Evolutionary conservation across 2,329 filamentous ascomycete genomes (phyloP), one percentile per base, ranked within the genome.

Genomic region (Aureobasidium sp.): DNA sequence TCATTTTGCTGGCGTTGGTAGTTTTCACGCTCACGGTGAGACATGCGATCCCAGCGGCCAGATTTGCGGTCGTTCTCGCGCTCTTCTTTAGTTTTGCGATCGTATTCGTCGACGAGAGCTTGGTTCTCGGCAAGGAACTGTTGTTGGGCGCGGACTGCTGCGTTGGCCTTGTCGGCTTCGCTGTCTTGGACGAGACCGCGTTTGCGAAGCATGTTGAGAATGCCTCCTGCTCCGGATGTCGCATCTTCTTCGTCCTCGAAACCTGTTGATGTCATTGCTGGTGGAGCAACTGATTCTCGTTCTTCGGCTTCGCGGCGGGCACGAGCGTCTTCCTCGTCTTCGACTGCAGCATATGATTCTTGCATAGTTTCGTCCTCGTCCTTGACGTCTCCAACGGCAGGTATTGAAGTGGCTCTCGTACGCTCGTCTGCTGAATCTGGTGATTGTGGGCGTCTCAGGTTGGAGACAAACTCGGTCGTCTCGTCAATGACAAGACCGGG

Each of bases 391-490:
- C 78, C 77, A 45, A 82, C 79, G 29, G 49, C 65, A 39, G 63
- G 56, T 11, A 61, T 53, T 65, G 67, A 35, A 62, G 65, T 40
- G 1, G 39, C 49, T 19, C 59, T 40, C 37, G 64, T 42, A 52
- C 62, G 70, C 75, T 73, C 78, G 63, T 74, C 72, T 14, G 24
- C 47, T 3, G 37, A 37, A 33, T 48, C 44, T 69, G 74, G 81
- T 69, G 65, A 69, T 59, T 53, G 74, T 8, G 87, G 84, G 63
- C 87, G 88, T 70, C 87, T 88, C 61, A 99, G 76, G 60, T 91
- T 91, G 29, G 91, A 88, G 33, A 99, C 89, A 68, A 99, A 99
- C 69, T 96, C 92, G 0, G 91, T 91, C 0, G 93, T 96, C 71
- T 97, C 94, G 64, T 97, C 93, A 62, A 99, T 92, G n/a, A 97